Conservation (phyloP, 257 asterid species). For the Solanum chilense region DNA sequence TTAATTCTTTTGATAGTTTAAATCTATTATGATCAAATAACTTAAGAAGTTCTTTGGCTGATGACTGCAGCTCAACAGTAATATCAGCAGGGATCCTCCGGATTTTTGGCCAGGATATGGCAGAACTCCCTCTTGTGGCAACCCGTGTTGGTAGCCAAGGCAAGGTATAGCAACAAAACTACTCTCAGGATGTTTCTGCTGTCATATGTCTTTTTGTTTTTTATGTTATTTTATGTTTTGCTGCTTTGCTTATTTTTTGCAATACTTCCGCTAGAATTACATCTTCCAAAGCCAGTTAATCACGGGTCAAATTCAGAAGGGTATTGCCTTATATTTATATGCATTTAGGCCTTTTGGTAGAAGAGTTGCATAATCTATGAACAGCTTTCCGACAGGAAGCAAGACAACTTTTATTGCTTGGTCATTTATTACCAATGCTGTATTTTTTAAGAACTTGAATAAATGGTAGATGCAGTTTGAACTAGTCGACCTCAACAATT, state of each 20-base stretch:
- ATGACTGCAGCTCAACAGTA: constrained; percentile 73
- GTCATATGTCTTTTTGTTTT: not conserved
- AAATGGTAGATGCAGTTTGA: not conserved
- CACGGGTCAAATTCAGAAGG: not conserved
- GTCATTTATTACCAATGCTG: not conserved
- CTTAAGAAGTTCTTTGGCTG: constrained; percentile 2
- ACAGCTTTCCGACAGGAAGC: not conserved
- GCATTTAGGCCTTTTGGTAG: not conserved
- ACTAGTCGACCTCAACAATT: not conserved
- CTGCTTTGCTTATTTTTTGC: not conserved
- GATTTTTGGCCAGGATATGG: constrained; percentile 81
- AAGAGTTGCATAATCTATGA: not conserved
- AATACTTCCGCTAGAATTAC: not conserved
- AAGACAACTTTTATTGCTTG: not conserved
- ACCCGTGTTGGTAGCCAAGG: constrained; percentile 67
- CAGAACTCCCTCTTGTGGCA: constrained; percentile 96
- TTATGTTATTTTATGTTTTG: not conserved
- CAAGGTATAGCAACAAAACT: constrained; percentile 40
- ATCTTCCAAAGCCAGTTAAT: not conserved
- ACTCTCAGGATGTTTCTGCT: not conserved
- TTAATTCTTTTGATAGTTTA: not conserved
- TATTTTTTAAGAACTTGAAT: not conserved
- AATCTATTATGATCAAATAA: not conserved
- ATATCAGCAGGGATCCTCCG: constrained; percentile 91
- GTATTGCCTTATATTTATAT: not conserved